Base-by-base conservation (phyloP, 495 filamentous ascomycete genomes). In the Neurospora sp. region DNA sequence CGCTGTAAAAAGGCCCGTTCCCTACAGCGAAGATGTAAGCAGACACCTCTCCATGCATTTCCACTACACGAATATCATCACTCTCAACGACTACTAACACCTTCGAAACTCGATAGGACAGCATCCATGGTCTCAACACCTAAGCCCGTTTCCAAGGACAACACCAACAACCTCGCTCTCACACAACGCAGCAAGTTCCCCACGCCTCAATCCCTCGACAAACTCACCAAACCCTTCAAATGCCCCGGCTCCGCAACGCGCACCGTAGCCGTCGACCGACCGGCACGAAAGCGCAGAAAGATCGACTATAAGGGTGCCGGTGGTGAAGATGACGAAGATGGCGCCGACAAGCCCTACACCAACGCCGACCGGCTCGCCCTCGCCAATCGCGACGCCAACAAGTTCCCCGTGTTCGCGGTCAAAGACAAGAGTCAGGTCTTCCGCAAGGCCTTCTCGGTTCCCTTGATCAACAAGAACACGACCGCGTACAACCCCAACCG, bases 261-360 rank as follows among this genome's bases (percentile, higher is more conserved):
- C 0, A 89, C 87, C 37, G 88, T 93, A 39, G 83, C 87, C n/a
- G 92, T 92, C 2, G 92, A 93, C 10, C 92, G 96, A 48, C 96
- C 96, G 3, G 84, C 90, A 16, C 87, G 96, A 44, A 99, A 99
- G 81, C 86, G 90, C 76, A 87, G 94, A 72, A 98, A 93, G 85
- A 88, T 99, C 69, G 93, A 93, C 77, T 99, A 99, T 83, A 88
- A 88, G 44, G 92, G 90, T 62, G 92, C 93, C 23, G 95, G 94
- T 80, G 93, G 89, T 42, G 85, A 84, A 16, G 91, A 92, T 74
- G 93, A 89, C 44, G 85, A 85, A 39, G 87, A 86, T n/a, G 92
- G 92, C 75, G 87, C 84, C 23, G 93, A 96, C 77, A 94, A 93
- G 77, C 88, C 92, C 48, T 97, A 93, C 81, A 92, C 92, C 62